Conservation (phyloP, 2,329 filamentous ascomycete genomes). For the Colletotrichum spaethianum region DNA sequence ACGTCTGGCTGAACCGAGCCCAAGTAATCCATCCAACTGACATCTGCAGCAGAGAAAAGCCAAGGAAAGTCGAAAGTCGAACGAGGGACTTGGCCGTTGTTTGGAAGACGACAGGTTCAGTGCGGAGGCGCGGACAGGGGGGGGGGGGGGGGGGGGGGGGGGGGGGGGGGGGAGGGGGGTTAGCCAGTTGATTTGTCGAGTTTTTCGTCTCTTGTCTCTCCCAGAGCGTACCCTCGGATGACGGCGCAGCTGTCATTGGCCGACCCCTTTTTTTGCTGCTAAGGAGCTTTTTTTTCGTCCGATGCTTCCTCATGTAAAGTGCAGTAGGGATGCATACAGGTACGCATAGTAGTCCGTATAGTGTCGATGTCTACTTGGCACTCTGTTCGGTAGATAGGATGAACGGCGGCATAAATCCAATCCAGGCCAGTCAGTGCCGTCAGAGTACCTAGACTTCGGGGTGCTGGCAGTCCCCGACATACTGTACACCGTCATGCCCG, state of each 20-base stretch:
- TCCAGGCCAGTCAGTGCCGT: too few species aligned
- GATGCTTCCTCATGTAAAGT: conserved; percentile 10
- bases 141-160: too few species aligned
- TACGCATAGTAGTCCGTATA: background rate
- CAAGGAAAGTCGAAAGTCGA: too few species aligned
- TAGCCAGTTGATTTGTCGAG: background rate
- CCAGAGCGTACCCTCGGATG: conserved; percentile 9
- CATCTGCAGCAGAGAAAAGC: background rate
- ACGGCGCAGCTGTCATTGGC: conserved; percentile 22
- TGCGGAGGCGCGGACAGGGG: too few species aligned
- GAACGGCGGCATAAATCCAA: background rate
- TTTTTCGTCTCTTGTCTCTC: conserved; percentile 16
- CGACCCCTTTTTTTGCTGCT: background rate
- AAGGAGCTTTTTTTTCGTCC: conserved; percentile 18
- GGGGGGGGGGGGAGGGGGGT: background rate
- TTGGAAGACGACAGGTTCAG: background rate
- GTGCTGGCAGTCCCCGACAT: background rate
- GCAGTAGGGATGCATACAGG: background rate
- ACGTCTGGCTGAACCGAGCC: background rate
- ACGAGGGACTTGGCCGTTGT: too few species aligned
- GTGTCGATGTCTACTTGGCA: background rate
- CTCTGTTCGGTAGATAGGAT: background rate
- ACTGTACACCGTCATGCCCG: background rate
- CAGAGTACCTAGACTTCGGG: background rate
- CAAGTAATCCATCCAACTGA: background rate